These are phyloP conservation scores for Cadophora malorum DNA, from an alignment of 2,329 filamentous ascomycete genomes.

Conservation along the genomic window DNA sequence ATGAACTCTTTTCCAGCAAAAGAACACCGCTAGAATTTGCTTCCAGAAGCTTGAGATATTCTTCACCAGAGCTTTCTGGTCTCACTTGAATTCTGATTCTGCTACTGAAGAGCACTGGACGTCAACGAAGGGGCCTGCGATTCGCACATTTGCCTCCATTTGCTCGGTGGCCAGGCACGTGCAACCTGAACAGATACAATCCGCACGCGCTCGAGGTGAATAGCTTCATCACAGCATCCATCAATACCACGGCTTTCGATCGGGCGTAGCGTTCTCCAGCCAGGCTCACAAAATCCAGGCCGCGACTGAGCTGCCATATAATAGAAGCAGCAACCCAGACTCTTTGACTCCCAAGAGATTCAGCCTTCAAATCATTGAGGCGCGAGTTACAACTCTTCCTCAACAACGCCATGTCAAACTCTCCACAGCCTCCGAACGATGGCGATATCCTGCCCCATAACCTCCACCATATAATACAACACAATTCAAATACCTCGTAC, in stretches of 20 bases:
- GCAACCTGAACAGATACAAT: neutral
- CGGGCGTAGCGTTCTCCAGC: neutral
- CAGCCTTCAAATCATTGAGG: slow-evolving; percentile 14
- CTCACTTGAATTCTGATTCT: slow-evolving; percentile 35
- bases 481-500: slow-evolving; percentile 48
- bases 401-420: slow-evolving; percentile 36
- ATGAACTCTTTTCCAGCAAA: slow-evolving; percentile 35
- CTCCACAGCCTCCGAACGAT: slow-evolving; percentile 50
- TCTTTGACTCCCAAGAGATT: slow-evolving; percentile 12
- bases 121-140: neutral
- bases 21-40: slow-evolving; percentile 39
- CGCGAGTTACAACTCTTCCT: slow-evolving; percentile 8
- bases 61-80: slow-evolving; percentile 34
- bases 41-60: slow-evolving; percentile 42
- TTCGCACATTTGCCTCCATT: neutral
- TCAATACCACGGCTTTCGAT: neutral
- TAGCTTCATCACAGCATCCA: neutral
- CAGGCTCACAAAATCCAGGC: neutral
- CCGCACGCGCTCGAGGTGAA: neutral
- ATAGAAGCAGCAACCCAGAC: slow-evolving; percentile 8
- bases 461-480: slow-evolving; percentile 52
- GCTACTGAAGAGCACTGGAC: slow-evolving; percentile 20
- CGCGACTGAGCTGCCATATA: slow-evolving; percentile 12
- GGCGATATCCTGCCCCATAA: slow-evolving; percentile 50
- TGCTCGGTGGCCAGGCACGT: neutral